Conservation (phyloP, 1,139 yeast genomes). For the Debaryomyces coudertii region DNA sequence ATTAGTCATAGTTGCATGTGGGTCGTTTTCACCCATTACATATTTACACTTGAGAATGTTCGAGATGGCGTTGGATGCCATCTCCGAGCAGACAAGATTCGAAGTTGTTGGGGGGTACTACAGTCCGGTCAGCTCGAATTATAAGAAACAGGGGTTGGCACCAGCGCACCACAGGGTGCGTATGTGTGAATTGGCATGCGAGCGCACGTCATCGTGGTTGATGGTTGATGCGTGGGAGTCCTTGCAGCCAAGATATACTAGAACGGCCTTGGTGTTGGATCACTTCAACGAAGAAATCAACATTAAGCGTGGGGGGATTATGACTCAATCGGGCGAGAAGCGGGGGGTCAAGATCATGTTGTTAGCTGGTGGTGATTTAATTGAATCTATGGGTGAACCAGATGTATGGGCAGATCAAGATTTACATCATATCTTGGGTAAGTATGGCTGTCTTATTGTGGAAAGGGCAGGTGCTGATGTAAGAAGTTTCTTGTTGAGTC, state of each 20-base stretch:
- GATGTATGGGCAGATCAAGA: conserved; percentile 98
- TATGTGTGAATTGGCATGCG: conserved; percentile 98
- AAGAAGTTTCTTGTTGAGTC: conserved; percentile 83
- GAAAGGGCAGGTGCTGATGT: conserved; percentile 98
- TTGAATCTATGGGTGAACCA: conserved; percentile 99
- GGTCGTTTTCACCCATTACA: conserved; percentile 94
- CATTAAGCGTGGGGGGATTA: conserved; percentile 85
- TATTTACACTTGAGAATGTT: conserved; percentile 95
- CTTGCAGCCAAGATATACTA: conserved; percentile 83
- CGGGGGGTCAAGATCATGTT: conserved; percentile 94
- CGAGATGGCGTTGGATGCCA: conserved; percentile 97
- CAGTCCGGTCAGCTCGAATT: conserved; percentile 96
- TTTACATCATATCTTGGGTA: conserved; percentile 90
- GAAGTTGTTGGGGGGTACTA: conserved; percentile 97
- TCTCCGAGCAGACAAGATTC: conserved; percentile 86
- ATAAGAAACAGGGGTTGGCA: conserved; percentile 91
- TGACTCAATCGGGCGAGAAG: conserved; percentile 68
- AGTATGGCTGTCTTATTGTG: conserved; percentile 93
- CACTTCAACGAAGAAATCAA: conserved; percentile 96
- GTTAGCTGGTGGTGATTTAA: conserved; percentile 95
- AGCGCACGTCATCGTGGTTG: conserved; percentile 93
- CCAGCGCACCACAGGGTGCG: conserved; percentile 87
- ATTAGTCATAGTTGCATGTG: conserved; percentile 93
- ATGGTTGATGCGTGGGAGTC: conserved; percentile 99
- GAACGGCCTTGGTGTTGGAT: conserved; percentile 94